Base-by-base conservation (phyloP, 495 filamentous ascomycete species). In the Talaromyces proteolyticus region DNA sequence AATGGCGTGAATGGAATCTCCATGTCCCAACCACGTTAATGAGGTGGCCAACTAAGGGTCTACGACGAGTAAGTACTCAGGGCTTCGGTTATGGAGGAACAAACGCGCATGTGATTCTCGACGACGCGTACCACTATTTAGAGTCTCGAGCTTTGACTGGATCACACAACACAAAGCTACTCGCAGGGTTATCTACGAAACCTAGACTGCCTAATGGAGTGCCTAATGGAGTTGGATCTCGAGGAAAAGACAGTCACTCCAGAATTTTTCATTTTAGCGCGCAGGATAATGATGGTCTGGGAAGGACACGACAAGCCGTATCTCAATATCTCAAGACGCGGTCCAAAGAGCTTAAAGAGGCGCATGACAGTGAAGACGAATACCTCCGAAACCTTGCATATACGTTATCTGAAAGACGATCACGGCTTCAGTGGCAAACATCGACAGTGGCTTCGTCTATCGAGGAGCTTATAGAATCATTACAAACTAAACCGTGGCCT, bases 61-160 rank as follows among this genome's bases (percentile, higher is more conserved):
- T 62, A 16, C 60, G 67, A 6, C 41, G 66, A 18, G 56, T 50
- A 6, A 59, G 56, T 8, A 50, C 60, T 14, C 63, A 59, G 42
- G 56, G 52, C 0, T 68, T 68, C 25, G 64, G 64, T 0, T 69
- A 57, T 47, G 67, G 65, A 17, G 63, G 61, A 7, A 38, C 47
- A 6, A 63, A 66, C 26, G 49, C 42, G 1, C 55, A 59, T 40
- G 40, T 53, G 14, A 51, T 70, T 6, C 34, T 72, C 3, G 65
- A 70, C 7, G 65, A 69, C 39, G 56, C 55, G 8, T 55, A 52
- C 16, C 42, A 59, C 43, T 67, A 50, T 34, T 44, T 62, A n/a
- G 45, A 51, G 7, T 26, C 24, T 46, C 51, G 47, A 34, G 34
- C 42, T 6, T 2, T 57, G 12, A 46, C 51, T 4, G 43, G 55